phyloP scores from a whole-genome alignment of 2,329 filamentous ascomycete species.

The Paecilomyces sp. region DNA sequence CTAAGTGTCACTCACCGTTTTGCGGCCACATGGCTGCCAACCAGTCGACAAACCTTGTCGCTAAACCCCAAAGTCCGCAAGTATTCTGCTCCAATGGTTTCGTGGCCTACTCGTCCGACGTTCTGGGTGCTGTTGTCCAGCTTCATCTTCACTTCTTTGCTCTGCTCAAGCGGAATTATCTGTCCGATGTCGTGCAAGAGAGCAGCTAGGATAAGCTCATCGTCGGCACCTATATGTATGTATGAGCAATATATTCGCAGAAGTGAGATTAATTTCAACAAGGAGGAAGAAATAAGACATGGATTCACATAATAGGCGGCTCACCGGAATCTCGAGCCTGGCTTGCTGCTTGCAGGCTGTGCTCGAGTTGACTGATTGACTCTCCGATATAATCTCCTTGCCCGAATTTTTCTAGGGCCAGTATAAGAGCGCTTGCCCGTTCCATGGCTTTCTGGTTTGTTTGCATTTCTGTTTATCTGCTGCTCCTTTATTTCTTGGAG shows the following conservation, averaged over 20 bases:
- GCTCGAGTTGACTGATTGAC: slow-evolving; percentile 27
- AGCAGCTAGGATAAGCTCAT: slow-evolving; percentile 27
- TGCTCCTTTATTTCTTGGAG: background rate
- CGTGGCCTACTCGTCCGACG: slow-evolving; percentile 32
- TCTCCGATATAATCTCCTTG: slow-evolving; percentile 29
- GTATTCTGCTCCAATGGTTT: slow-evolving; percentile 30
- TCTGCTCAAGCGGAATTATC: slow-evolving; percentile 29
- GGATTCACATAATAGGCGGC: background rate
- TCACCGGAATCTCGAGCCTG: slow-evolving; percentile 19
- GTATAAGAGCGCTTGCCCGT: slow-evolving; percentile 12
- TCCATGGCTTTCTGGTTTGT: background rate
- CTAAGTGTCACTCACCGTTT: slow-evolving; percentile 17
- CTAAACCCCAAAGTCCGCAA: slow-evolving; percentile 27
- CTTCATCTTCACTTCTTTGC: slow-evolving; percentile 20
- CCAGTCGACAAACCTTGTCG: slow-evolving; percentile 27
- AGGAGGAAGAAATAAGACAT: too few relatives aligned
- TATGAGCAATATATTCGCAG: background rate
- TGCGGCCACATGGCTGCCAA: slow-evolving; percentile 33
- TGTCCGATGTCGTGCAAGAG: slow-evolving; percentile 39
- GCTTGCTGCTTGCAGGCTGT: slow-evolving; percentile 26
- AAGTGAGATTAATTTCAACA: too few relatives aligned
- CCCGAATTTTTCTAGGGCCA: slow-evolving; percentile 22
- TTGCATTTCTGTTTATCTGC: background rate
- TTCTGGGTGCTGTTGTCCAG: slow-evolving; percentile 18
- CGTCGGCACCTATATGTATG: slow-evolving; percentile 9